Percentiles rank a stretch among this genome's conserved stretches.
These are phyloP conservation scores for Akebia trifoliata DNA, from an alignment of 164 flowering plant species.

Conservation along the genomic window DNA sequence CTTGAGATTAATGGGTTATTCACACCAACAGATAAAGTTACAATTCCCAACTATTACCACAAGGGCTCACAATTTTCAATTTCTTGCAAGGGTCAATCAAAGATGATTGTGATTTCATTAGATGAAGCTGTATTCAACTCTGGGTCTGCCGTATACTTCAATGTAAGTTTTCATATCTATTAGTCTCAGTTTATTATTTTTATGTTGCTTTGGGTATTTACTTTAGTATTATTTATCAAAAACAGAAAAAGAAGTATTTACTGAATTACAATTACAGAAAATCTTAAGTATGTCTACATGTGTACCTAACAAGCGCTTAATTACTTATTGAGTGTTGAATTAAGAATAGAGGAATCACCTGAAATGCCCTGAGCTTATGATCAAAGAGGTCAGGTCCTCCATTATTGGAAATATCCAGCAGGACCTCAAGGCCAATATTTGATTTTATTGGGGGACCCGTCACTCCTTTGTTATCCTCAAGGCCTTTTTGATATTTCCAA, in stretches of 20 bases:
- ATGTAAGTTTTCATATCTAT: conserved; percentile 37
- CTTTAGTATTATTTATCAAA: no score
- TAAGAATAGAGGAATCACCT: no score
- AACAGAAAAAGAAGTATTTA: no score
- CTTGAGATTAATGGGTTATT: conserved; percentile 80
- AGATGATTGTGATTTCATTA: conserved; percentile 75
- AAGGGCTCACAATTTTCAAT: conserved; percentile 18
- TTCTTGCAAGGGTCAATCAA: conserved; percentile 33
- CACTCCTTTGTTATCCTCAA: no score
- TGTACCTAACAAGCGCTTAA: no score
- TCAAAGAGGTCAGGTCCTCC: no score
- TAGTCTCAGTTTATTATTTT: neutral
- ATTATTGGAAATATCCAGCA: no score
- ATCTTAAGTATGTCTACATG: no score
- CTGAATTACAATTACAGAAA: neutral
- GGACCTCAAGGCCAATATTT: no score
- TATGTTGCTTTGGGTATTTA: neutral
- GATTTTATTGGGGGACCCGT: no score
- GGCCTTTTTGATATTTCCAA: neutral
- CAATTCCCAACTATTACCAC: conserved; percentile 10
- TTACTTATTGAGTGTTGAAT: no score
- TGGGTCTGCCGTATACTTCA: conserved; percentile 51
- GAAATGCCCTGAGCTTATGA: no score
- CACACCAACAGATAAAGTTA: conserved; percentile 21
- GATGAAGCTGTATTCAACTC: conserved; percentile 71